phyloP scores from a whole-genome alignment of 768 basidiomycete species.

The Crassisporium funariophilum region DNA sequence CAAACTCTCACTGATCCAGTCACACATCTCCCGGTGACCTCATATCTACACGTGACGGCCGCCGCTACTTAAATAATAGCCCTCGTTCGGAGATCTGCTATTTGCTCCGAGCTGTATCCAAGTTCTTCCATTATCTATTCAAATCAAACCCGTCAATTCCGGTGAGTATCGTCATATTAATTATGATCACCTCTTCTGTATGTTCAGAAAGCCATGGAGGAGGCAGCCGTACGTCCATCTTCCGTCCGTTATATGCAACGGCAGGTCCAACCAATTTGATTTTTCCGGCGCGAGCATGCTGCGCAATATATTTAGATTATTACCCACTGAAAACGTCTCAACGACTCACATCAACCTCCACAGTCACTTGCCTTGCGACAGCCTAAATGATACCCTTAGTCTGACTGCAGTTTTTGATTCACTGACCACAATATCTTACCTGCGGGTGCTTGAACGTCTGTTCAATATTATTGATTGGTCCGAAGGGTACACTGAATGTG shows the following conservation, averaged over 20 bases:
- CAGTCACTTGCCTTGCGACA: slow-evolving; percentile 68
- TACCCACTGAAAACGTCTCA: background rate
- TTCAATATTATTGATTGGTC: slow-evolving; percentile 89
- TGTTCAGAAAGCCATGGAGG: slow-evolving; percentile 90
- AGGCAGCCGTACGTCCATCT: slow-evolving; percentile 72
- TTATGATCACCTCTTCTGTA: slow-evolving; percentile 65
- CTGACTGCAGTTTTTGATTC: slow-evolving; percentile 10
- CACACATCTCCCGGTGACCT: slow-evolving; percentile 22
- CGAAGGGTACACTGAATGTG: slow-evolving; percentile 68
- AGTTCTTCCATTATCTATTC: slow-evolving; percentile 44
- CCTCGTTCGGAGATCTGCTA: slow-evolving; percentile 44
- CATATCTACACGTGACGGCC: slow-evolving; percentile 18
- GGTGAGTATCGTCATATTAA: background rate
- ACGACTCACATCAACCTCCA: slow-evolving; percentile 73
- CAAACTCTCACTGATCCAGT: slow-evolving; percentile 20
- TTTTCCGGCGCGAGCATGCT: slow-evolving; percentile 77
- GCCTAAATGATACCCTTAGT: slow-evolving; percentile 48
- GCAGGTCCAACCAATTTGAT: slow-evolving; percentile 82
- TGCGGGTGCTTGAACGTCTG: slow-evolving; percentile 91
- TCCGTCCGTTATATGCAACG: slow-evolving; percentile 78
- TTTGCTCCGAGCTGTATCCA: slow-evolving; percentile 37
- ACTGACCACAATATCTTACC: slow-evolving; percentile 26
- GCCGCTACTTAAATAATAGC: slow-evolving; percentile 32
- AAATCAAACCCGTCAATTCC: slow-evolving; percentile 10
- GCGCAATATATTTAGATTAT: background rate